Evolutionary conservation across 169 alveolate species (phyloP).

Genomic region (Plasmodium coatneyi): DNA sequence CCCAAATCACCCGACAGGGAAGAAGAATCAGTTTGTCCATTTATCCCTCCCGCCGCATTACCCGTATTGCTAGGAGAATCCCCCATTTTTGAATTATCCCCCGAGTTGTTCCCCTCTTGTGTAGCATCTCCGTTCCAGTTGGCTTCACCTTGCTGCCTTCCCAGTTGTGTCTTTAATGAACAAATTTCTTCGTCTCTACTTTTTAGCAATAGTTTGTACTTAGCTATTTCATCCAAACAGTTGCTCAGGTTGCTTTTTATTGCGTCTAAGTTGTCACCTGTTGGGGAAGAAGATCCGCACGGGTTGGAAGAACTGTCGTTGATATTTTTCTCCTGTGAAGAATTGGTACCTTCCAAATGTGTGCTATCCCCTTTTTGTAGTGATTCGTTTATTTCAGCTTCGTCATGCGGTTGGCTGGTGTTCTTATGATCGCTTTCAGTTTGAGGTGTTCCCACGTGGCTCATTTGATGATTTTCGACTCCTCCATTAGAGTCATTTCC

Average conservation of each 20-base stretch:
- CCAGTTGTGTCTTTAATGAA: slow-evolving; percentile 25
- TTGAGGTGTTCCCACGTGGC: neutral
- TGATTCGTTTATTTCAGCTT: neutral
- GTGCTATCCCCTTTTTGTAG: neutral
- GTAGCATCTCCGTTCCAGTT: neutral
- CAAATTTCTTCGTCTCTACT: slow-evolving; percentile 41
- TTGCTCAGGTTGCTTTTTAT: slow-evolving; percentile 10
- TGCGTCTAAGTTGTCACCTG: slow-evolving; percentile 4
- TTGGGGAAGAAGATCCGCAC: neutral
- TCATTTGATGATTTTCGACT: neutral
- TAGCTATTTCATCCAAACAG: slow-evolving; percentile 35
- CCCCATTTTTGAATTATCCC: neutral
- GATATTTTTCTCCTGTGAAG: neutral
- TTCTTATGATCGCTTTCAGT: neutral
- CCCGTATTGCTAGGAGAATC: slow-evolving; percentile 6
- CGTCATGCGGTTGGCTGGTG: neutral
- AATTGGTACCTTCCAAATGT: neutral
- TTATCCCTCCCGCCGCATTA: neutral
- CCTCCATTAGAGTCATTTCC: neutral
- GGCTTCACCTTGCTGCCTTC: neutral
- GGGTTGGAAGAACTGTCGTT: neutral
- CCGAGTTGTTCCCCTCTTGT: neutral
- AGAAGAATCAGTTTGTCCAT: neutral
- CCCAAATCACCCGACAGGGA: neutral
- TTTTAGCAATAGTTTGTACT: slow-evolving; percentile 24